Base-by-base conservation (phyloP, 2,329 filamentous ascomycete species). In the Kalmusia sp. region DNA sequence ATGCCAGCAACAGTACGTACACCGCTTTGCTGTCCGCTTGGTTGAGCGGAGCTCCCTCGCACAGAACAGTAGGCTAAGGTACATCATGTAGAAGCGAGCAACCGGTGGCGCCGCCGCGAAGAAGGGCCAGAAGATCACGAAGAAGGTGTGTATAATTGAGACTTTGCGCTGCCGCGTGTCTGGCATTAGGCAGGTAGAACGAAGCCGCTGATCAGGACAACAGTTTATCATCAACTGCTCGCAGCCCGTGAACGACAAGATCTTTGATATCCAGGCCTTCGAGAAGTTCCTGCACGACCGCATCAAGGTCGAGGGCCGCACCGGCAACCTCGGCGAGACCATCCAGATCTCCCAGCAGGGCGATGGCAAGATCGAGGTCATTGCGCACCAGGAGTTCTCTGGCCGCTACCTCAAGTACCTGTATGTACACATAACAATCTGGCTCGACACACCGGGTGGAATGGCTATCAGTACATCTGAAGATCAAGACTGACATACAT, bases 281-380 rank as follows among this genome's bases (percentile, higher is more conserved):
- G 93, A 97, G 85, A 98, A 98, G 88, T 99, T 99, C 90, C 91
- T 99, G 63, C 93, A 97, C 87, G 95, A 98, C 83, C 92, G 91
- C 84, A 96, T 99, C 89, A 99, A 99, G 91, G 92, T 99, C 72
- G 95, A 97, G 71, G 93, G 93, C 84, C 93, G 92, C 77, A 93
- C 93, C 76, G 93, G 93, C 73, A 98, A 99, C 89, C 90, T 99
- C 71, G 95, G 95, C 78, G 95, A 98, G 76, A 87, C 84, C 78
- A 88, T 99, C 76, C 83, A 87, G 77, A 95, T 99, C 85, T 88
- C 87, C 76, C 91, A 96, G 86, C 82, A 88, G 74, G 92, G 91
- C 69, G 95, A 97, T 75, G 95, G 93, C 82, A 97, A 97, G 89
- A 90, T 99, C 77, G 93, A 98, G 87, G 88, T 99, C 78, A 88